Evolutionary conservation across 768 basidiomycete genomes (phyloP), one percentile per base, ranked within the genome.

Genomic region (Tephrocybe sp.): DNA sequence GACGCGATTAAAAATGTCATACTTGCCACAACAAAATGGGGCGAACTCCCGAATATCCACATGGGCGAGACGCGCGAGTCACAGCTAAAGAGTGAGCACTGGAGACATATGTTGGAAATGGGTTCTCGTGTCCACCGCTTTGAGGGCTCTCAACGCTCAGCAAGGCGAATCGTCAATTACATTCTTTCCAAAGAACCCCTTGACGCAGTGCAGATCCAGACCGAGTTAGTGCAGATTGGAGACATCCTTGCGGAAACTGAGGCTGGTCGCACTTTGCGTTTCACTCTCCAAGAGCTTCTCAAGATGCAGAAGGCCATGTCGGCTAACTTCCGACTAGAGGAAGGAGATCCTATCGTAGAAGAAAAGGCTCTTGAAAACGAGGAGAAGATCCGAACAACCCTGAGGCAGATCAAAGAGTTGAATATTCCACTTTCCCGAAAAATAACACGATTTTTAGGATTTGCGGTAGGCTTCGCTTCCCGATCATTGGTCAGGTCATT

Each of bases 21-120:
- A 38, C 66, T 80, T 45, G 70, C 68, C 36, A 78, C 78, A 45
- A 80, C 72, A 7, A 78, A 72, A 71, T 79, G 78, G 77, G 67
- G 62, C 9, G 65, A 67, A 43, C 72, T 74, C 19, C 40, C 47
- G 5, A 48, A 22, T 3, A 35, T 38, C 8, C 53, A 45, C 0
- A 48, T 48, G 3, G 59, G 59, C 16, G 46, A 51, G 22, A 32
- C 23, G 22, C 53, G 56, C 9, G 59, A 60, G 43, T 31, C 35
- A n/a, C 48, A 60, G 38, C 46, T 60, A 30, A 50, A 49, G 32
- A 46, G 39, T 2, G 56, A 55, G 35, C 52, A 60, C 32, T 57
- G 53, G 59, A 53, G 45, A 20, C 51, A 52, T 30, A 60, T 60
- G 59, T 13, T 57, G 23, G 36, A 46, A 1, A 39, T 60, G 33